Evolutionary conservation across 306 rosid genomes (phyloP).

Genomic region (Cicer bijugum): DNA sequence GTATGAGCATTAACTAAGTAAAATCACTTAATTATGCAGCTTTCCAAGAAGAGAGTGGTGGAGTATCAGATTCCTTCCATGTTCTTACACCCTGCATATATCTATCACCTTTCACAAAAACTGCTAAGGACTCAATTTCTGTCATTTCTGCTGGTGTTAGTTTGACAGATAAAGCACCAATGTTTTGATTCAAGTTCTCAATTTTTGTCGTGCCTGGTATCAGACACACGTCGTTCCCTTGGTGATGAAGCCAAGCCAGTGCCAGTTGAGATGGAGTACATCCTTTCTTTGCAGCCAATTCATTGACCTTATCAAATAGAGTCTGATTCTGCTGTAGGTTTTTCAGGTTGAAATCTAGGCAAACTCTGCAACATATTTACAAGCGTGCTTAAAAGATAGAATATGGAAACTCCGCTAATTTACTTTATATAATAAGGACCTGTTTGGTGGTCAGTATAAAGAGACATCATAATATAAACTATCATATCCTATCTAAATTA

Average conservation of each 20-base stretch:
- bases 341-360: constrained; percentile 63
- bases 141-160: constrained; percentile 63
- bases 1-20: neutral
- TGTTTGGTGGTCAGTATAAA: too few species aligned
- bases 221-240: constrained; percentile 68
- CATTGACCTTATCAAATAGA: constrained; percentile 63
- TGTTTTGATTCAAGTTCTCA: constrained; percentile 62
- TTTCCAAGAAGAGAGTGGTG: constrained; percentile 68
- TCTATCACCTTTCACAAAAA: constrained; percentile 55
- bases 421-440: too few species aligned
- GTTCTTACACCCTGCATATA: neutral
- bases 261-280: constrained; percentile 70
- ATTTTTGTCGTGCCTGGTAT: constrained; percentile 86
- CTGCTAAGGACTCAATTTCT: constrained; percentile 63
- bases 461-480: too few species aligned
- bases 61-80: constrained; percentile 63
- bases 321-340: constrained; percentile 66
- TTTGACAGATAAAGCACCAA: constrained; percentile 64
- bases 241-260: constrained; percentile 72
- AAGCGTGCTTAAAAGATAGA: neutral
- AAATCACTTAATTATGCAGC: constrained; percentile 13
- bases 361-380: constrained; percentile 34
- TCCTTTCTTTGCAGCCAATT: constrained; percentile 63
- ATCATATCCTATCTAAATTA: too few species aligned
- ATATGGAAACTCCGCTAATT: too few species aligned